Conservation (phyloP, 768 basidiomycete genomes). For the Mycena pura region DNA sequence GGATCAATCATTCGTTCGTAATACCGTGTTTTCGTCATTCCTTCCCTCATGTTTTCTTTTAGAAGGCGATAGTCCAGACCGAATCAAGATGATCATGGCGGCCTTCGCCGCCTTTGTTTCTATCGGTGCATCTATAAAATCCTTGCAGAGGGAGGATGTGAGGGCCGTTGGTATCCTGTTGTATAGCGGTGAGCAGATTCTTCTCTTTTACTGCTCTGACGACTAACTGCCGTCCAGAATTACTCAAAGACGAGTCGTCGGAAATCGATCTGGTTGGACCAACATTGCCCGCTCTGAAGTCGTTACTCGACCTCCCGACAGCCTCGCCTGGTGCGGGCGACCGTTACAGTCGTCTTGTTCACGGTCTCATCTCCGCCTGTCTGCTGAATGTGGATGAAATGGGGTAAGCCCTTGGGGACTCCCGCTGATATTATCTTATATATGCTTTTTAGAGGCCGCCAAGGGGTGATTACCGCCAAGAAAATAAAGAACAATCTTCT, state of each 20-base stretch:
- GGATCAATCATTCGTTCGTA: constrained; percentile 59
- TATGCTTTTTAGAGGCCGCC: constrained; percentile 67
- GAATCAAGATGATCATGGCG: constrained; percentile 67
- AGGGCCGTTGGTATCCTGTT: constrained; percentile 80
- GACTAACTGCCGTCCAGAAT: constrained; percentile 48
- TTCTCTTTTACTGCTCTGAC: background rate
- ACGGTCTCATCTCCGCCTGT: constrained; percentile 87
- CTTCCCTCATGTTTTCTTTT: constrained; percentile 5
- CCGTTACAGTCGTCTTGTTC: constrained; percentile 65
- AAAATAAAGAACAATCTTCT: constrained; percentile 93
- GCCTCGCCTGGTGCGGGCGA: constrained; percentile 49
- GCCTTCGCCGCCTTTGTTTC: constrained; percentile 68
- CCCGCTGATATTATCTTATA: background rate
- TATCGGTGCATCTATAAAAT: constrained; percentile 63
- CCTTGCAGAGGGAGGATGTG: constrained; percentile 72
- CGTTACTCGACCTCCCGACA: constrained; percentile 64
- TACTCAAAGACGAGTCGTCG: constrained; percentile 86
- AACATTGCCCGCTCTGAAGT: constrained; percentile 81
- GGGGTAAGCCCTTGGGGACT: constrained; percentile 60
- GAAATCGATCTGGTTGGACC: constrained; percentile 83
- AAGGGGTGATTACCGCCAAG: constrained; percentile 74
- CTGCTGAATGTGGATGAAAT: constrained; percentile 89
- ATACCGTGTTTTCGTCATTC: background rate
- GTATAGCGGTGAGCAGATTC: constrained; percentile 65
- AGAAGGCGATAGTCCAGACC: constrained; percentile 62